Base-by-base conservation (phyloP, 805 yeast species). In the Hanseniaspora nectarophila region DNA sequence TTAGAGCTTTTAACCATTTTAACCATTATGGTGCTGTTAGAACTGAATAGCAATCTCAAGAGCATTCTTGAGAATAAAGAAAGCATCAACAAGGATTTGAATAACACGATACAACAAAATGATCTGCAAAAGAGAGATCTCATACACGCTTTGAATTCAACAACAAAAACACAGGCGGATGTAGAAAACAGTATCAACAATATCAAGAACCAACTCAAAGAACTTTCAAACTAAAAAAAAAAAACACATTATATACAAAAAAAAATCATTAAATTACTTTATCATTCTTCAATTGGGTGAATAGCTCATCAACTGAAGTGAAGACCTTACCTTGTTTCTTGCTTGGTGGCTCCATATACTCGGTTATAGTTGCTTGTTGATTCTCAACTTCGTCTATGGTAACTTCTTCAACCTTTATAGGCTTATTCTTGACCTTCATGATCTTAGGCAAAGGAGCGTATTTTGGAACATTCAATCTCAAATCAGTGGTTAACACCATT, bases 341-440 rank as follows among this genome's bases (percentile, higher is more conserved):
- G 43, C 74, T 73, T 20, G 89, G 80, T 24, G 98, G 98, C 65
- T 92, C 97, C 59, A 80, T 80, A 15, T 92, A 82, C 63, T 80
- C 77, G 54, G 85, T 62, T 2, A 80, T 72, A 63, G 85, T 80
- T 55, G 89, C 68, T 60, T 90, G 77, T 34, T 77, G 75, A 31
- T 76, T 66, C 32, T 83, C 74, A n/a, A 81, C 84, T 55, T 85
- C 76, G 59, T 85, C 94, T 16, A 60, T 55, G n/a, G 63, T 71
- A 20, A 81, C 67, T 66, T 70, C 75, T 68, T 67, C 77, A 66
- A 62, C 78, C 73, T 80, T 86, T 65, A 89, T 73, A 4, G 95
- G 95, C 74, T 87, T 89, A 78, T 89, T 89, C 74, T 92, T 92
- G 53, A 97, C 97, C 73, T 92, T 92, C 97, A 92, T 92, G 72